These are phyloP conservation scores for Lumnitzera littorea DNA, from an alignment of 345 rosid species.

Conservation along the genomic window DNA sequence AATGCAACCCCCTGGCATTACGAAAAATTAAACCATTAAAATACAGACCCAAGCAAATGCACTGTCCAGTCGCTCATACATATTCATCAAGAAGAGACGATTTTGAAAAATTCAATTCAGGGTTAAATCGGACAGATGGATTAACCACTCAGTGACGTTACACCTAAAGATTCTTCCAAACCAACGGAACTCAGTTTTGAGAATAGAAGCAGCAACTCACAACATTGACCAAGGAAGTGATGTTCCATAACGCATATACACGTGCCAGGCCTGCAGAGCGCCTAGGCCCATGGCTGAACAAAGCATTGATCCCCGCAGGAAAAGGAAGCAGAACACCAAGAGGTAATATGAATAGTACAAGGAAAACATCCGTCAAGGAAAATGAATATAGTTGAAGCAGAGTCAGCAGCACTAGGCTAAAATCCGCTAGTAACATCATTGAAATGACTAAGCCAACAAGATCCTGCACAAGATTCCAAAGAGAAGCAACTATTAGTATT, in stretches of 20 bases:
- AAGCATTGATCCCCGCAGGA: conserved; percentile 98
- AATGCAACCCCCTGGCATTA: conserved; percentile 71
- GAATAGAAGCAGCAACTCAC: conserved; percentile 41
- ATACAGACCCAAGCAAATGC: not conserved
- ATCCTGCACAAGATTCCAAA: conserved; percentile 44
- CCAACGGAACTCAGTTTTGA: too few relatives aligned
- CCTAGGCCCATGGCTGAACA: conserved; percentile 95
- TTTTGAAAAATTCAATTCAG: too few relatives aligned
- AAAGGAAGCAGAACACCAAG: conserved; percentile 91
- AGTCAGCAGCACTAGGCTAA: conserved; percentile 96
- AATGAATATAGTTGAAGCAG: conserved; percentile 94
- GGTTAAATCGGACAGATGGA: too few relatives aligned
- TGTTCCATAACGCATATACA: conserved; percentile 88
- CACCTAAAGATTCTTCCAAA: not conserved
- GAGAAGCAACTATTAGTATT: not conserved
- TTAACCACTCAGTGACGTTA: not conserved
- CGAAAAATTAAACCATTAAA: not conserved
- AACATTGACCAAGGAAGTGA: conserved; percentile 78
- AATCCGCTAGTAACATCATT: conserved; percentile 93
- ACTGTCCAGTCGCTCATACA: too few relatives aligned
- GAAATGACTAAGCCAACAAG: conserved; percentile 98
- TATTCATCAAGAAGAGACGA: too few relatives aligned
- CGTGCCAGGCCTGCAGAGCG: conserved; percentile 98
- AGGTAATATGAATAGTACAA: conserved; percentile 83
- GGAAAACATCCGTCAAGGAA: conserved; percentile 73